Percentiles rank a stretch among this genome's conserved stretches.
These are phyloP conservation scores for Phoenix dactylifera DNA, from an alignment of 176 grass and related monocot genomes.

Conservation along the genomic window DNA sequence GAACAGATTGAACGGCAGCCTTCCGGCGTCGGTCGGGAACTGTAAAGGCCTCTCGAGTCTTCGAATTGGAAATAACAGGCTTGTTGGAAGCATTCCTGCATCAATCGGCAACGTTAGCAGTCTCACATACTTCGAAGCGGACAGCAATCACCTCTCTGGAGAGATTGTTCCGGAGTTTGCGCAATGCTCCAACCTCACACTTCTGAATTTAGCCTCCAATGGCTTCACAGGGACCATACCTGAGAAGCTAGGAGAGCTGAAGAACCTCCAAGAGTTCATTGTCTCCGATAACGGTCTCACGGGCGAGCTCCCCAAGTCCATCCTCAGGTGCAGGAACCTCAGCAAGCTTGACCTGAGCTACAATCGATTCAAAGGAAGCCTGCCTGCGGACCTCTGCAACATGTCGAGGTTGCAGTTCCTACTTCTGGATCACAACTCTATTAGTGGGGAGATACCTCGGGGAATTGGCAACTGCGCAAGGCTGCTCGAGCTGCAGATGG, in stretches of 20 bases:
- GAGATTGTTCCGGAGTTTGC: constrained; percentile 55
- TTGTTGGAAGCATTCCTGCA: constrained; percentile 48
- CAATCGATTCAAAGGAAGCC: constrained; percentile 42
- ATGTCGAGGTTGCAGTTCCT: constrained; percentile 81
- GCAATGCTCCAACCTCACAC: constrained; percentile 72
- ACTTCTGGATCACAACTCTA: constrained; percentile 66
- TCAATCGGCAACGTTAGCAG: constrained; percentile 59
- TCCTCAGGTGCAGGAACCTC: constrained; percentile 67
- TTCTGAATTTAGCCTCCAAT: constrained; percentile 72
- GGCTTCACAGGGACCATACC: constrained; percentile 53
- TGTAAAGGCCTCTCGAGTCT: constrained; percentile 71
- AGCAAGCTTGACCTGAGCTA: constrained; percentile 91
- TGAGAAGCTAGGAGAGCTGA: constrained; percentile 47
- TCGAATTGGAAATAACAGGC: constrained; percentile 65
- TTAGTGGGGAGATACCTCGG: constrained; percentile 41
- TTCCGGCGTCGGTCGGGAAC: constrained; percentile 45
- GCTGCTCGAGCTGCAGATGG: constrained; percentile 69
- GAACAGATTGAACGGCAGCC: constrained; percentile 64
- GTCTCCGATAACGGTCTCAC: constrained; percentile 49
- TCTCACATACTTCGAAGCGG: constrained; percentile 88
- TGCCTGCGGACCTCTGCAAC: constrained; percentile 57
- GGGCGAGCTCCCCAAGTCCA: constrained; percentile 51
- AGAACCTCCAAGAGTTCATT: constrained; percentile 73
- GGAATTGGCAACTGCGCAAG: constrained; percentile 46
- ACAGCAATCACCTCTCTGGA: constrained; percentile 60